A percentile compares a stretch with the other conserved stretches of the same genome.
These are phyloP conservation scores for Arthrobotrys sinensis DNA, from an alignment of 2,329 filamentous ascomycete genomes.

Conservation along the genomic window DNA sequence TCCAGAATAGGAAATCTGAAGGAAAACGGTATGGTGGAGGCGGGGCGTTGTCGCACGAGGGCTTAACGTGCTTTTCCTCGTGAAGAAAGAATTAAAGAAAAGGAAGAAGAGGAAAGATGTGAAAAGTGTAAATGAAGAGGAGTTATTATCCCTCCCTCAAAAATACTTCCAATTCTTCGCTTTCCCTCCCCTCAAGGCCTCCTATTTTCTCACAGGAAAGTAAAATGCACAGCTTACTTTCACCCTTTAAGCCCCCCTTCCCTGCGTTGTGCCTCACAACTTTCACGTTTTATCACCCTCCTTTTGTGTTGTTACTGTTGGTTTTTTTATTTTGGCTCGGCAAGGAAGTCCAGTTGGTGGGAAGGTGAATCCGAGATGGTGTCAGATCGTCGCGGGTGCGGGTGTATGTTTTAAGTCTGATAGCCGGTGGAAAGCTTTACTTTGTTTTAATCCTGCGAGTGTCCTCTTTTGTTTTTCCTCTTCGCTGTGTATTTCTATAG, in stretches of 20 bases:
- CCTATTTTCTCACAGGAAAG: neutral
- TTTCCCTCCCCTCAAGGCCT: neutral
- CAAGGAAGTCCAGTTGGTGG: neutral
- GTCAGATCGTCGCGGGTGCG: conserved; percentile 1
- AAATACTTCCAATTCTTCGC: too few relatives aligned
- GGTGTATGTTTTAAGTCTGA: conserved; percentile 14
- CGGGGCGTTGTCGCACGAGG: conserved; percentile 6
- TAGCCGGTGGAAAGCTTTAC: conserved; percentile 13
- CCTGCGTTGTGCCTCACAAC: conserved; percentile 19
- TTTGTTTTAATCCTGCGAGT: neutral
- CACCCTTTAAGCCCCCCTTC: too few relatives aligned
- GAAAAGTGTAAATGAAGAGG: neutral
- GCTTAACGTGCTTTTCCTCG: neutral
- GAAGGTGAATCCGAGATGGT: conserved; percentile 28
- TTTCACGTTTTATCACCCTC: neutral
- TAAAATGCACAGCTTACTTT: neutral
- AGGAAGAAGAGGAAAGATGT: neutral
- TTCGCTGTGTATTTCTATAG: too few relatives aligned
- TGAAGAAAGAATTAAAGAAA: neutral
- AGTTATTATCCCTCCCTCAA: too few relatives aligned
- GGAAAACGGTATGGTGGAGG: conserved; percentile 57
- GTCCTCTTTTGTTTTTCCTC: too few relatives aligned
- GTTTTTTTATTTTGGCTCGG: conserved; percentile 26
- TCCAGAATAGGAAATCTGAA: conserved; percentile 60
- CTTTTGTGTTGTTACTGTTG: conserved; percentile 37